Percentiles rank a stretch among this genome's conserved stretches.
These are phyloP conservation scores for Paecilomyces fulvus DNA, from an alignment of 2,329 filamentous ascomycete species.

Conservation along the genomic window DNA sequence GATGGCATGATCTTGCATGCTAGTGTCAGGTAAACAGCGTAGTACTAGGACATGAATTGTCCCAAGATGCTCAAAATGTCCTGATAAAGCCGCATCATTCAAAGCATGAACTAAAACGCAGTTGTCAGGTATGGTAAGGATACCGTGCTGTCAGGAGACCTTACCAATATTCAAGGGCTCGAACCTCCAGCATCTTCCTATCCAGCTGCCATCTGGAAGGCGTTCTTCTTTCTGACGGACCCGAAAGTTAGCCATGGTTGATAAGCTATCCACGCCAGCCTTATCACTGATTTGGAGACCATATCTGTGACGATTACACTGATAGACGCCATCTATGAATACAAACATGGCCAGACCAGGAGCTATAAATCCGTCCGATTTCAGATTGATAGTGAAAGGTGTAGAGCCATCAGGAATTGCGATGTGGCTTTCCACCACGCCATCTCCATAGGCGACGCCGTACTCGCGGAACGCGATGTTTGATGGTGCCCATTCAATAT, in stretches of 20 bases:
- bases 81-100: not conserved
- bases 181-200: conserved; percentile 47
- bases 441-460: conserved; percentile 42
- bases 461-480: conserved; percentile 41
- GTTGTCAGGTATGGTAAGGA: not conserved
- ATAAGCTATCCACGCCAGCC: conserved; percentile 12
- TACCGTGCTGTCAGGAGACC: conserved; percentile 3
- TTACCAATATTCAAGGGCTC: conserved; percentile 41
- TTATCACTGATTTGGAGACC: conserved; percentile 28
- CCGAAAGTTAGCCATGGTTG: conserved; percentile 39
- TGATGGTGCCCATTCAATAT: conserved; percentile 41
- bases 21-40: conserved; percentile 10
- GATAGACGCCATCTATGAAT: conserved; percentile 50
- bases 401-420: conserved; percentile 39
- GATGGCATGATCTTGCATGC: not conserved
- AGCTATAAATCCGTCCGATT: conserved; percentile 43
- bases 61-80: conserved; percentile 17
- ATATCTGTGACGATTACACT: conserved; percentile 47
- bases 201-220: conserved; percentile 37
- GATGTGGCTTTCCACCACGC: conserved; percentile 44
- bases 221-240: conserved; percentile 48
- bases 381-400: conserved; percentile 43
- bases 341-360: conserved; percentile 47
- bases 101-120: not conserved
- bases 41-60: conserved; percentile 22